Conservation (phyloP, 1,139 yeast species). For the Yamadazyma friedrichii region DNA sequence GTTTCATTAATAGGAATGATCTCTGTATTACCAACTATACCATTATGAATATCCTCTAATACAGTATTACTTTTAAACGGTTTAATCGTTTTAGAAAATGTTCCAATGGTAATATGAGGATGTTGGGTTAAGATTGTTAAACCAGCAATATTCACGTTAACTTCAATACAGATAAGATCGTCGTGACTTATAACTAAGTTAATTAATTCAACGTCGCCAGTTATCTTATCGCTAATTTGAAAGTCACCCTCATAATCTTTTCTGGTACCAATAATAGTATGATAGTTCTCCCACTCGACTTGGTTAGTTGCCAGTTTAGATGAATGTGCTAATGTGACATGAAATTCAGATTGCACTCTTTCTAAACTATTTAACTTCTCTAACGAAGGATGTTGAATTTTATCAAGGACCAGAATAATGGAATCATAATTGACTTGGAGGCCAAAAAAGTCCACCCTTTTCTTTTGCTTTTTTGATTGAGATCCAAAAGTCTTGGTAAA, state of each 20-base stretch:
- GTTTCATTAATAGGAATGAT: not conserved
- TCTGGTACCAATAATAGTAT: slow-evolving; percentile 12
- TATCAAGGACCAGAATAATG: slow-evolving; percentile 5
- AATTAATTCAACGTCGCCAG: slow-evolving; percentile 37
- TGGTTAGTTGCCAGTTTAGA: slow-evolving; percentile 23
- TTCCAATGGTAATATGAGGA: slow-evolving; percentile 80
- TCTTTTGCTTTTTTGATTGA: slow-evolving; percentile 13
- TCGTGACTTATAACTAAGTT: slow-evolving; percentile 44
- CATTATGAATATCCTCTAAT: slow-evolving; percentile 13
- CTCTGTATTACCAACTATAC: not conserved
- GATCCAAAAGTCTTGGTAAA: slow-evolving; percentile 37
- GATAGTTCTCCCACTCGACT: slow-evolving; percentile 25
- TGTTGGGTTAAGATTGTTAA: slow-evolving; percentile 39
- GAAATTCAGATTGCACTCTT: slow-evolving; percentile 61
- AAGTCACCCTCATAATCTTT: slow-evolving; percentile 11
- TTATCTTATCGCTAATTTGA: slow-evolving; percentile 20
- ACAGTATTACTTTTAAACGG: slow-evolving; percentile 42
- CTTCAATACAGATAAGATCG: slow-evolving; percentile 57
- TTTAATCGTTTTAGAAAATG: slow-evolving; percentile 42
- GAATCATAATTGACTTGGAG: slow-evolving; percentile 18
- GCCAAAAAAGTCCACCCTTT: slow-evolving; percentile 29
- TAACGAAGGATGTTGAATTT: slow-evolving; percentile 27
- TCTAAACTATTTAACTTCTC: slow-evolving; percentile 21
- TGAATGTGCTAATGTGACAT: slow-evolving; percentile 73
- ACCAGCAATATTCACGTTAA: slow-evolving; percentile 29